A percentile compares a stretch with the other conserved stretches of the same genome.
These are phyloP conservation scores for Fusarium sp. DNA, from an alignment of 2,329 filamentous ascomycete species.

Conservation along the genomic window DNA sequence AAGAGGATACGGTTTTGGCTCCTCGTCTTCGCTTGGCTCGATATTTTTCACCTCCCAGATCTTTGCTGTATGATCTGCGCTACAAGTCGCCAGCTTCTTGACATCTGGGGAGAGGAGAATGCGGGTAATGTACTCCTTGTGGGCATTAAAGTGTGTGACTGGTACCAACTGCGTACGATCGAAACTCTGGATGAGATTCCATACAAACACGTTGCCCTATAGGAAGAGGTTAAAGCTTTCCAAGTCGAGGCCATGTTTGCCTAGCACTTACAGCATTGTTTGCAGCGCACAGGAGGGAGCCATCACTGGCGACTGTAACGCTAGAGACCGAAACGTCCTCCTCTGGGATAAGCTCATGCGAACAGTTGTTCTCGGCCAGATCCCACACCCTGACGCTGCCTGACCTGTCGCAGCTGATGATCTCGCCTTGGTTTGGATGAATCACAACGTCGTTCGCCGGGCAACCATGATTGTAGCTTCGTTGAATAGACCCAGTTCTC, in stretches of 20 bases:
- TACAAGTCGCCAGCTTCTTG: slow-evolving; percentile 92
- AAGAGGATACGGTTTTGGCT: slow-evolving; percentile 73
- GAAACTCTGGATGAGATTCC: slow-evolving; percentile 86
- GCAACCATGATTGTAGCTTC: slow-evolving; percentile 89
- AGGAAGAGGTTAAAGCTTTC: slow-evolving; percentile 5
- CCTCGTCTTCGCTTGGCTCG: slow-evolving; percentile 56
- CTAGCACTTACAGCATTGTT: slow-evolving; percentile 78
- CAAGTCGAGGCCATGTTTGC: not conserved
- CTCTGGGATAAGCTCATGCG: slow-evolving; percentile 94
- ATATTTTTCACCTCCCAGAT: slow-evolving; percentile 91
- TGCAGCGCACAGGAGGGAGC: slow-evolving; percentile 89
- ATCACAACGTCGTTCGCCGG: slow-evolving; percentile 99
- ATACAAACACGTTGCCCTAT: slow-evolving; percentile 96
- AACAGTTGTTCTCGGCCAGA: slow-evolving; percentile 94
- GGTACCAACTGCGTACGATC: slow-evolving; percentile 87
- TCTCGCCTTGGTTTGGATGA: slow-evolving; percentile 97
- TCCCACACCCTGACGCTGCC: slow-evolving; percentile 98
- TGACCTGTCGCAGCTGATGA: slow-evolving; percentile 93
- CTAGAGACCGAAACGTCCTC: slow-evolving; percentile 94
- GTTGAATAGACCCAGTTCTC: slow-evolving; percentile 82
- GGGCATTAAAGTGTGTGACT: slow-evolving; percentile 87
- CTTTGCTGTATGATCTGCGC: slow-evolving; percentile 90
- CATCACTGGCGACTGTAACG: slow-evolving; percentile 95
- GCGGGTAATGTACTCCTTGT: slow-evolving; percentile 92
- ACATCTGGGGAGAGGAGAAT: slow-evolving; percentile 92